Evolutionary conservation across 192 early-diverging fungal genomes (phyloP).

Genomic region (Jimgerdemannia lactiflua): DNA sequence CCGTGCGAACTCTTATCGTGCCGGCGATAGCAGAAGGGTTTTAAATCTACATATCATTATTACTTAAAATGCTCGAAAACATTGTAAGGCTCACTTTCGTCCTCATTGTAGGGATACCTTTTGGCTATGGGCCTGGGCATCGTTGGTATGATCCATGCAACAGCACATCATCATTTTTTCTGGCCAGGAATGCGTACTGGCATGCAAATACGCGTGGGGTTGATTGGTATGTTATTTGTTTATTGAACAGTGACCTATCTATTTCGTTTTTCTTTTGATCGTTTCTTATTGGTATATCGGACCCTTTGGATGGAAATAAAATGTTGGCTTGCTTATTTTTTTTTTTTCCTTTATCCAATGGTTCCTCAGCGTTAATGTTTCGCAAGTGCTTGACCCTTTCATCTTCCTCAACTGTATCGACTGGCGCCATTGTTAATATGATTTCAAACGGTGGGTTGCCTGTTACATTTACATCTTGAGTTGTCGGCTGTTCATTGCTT

Average conservation of each 20-base stretch:
- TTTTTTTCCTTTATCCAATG: background rate
- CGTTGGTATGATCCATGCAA: conserved; percentile 34
- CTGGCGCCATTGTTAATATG: conserved; percentile 35
- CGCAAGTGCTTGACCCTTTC: conserved; percentile 34
- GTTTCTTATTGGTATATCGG: no score
- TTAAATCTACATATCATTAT: background rate
- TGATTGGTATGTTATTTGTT: conserved; percentile 13
- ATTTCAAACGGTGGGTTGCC: conserved; percentile 32
- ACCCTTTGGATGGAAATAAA: background rate
- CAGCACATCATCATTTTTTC: conserved; percentile 37
- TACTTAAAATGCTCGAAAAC: background rate
- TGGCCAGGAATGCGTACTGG: conserved; percentile 39
- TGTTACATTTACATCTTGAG: no score
- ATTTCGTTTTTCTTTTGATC: background rate
- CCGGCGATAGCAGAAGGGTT: background rate
- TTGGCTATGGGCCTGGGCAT: conserved; percentile 29
- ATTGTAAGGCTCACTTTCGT: background rate
- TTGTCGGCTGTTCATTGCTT: no score
- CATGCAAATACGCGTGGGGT: conserved; percentile 24
- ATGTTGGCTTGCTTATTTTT: background rate
- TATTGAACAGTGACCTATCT: background rate
- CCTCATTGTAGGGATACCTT: background rate
- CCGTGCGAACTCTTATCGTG: no score
- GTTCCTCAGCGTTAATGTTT: conserved; percentile 25
- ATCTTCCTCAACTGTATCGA: conserved; percentile 32